Base-by-base conservation (phyloP, 768 basidiomycete genomes). In the Russula griseocarnosa region DNA sequence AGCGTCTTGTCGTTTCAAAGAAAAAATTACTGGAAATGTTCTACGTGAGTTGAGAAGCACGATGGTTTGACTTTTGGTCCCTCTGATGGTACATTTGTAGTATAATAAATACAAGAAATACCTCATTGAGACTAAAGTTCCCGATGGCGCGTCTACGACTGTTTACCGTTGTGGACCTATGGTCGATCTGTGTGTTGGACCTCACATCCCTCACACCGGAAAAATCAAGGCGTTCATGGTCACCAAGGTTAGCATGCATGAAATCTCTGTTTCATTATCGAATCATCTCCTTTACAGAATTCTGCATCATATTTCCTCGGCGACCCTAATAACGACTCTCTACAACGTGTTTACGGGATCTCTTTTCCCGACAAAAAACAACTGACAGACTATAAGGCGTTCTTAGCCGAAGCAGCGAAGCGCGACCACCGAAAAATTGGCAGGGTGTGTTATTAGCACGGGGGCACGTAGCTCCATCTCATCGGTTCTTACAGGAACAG, bases 91-190 rank as follows among this genome's bases (percentile, higher is more conserved):
- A 20, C 16, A 50, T 30, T 22, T 55, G 36, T 71, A 99, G 95
- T 99, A 98, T 77, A 99, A 98, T 82, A 94, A 93, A 75, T 99
- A 96, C 79, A 99, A 99, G 79, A 85, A 87, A 70, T 89, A 98
- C 74, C 83, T 98, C 72, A 98, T 99, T 71, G 85, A 97, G 74
- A 85, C 86, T 69, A 98, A 98, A 78, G 87, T 99, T 61, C 91
- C 93, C 11, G 96, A 99, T 75, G 96, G 95, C 66, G 89, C 92
- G 11, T 92, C 90, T 56, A 95, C 97, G 50, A 99, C 97, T 11
- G 94, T 99, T 20, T 99, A 98, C 78, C 91, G 96, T 56, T 98
- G 97, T 73, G 97, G 97, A 38, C 95, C 97, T 46, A 94, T 99
- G 88, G 86, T 99, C 61, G 97, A 99, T 76, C 82, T 99, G 42